Percentiles rank a stretch among this genome's conserved stretches.
These are phyloP conservation scores for Russula earlei DNA, from an alignment of 768 basidiomycete species.

Conservation along the genomic window DNA sequence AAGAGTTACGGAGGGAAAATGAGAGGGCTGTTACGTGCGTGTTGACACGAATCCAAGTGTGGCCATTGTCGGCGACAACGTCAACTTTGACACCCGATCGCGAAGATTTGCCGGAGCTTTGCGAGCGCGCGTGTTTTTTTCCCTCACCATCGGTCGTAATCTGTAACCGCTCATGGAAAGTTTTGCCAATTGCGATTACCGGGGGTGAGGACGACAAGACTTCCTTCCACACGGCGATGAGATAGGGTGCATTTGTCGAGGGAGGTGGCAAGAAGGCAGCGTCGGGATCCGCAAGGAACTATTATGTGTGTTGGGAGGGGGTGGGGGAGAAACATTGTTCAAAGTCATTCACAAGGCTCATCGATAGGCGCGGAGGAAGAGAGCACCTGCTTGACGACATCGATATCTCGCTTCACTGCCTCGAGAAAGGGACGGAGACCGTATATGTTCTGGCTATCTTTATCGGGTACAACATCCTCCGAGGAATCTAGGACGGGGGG, in stretches of 20 bases:
- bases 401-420: constrained; percentile 36
- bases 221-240: constrained; percentile 78
- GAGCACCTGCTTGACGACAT: constrained; percentile 33
- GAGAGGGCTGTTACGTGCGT: constrained; percentile 47
- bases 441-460: constrained; percentile 23
- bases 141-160: background rate
- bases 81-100: constrained; percentile 61
- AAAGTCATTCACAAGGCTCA: constrained; percentile 5
- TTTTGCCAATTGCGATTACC: constrained; percentile 49
- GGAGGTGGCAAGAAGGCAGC: constrained; percentile 39
- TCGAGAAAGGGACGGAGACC: constrained; percentile 35
- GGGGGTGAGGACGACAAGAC: constrained; percentile 51
- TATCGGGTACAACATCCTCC: constrained; percentile 15
- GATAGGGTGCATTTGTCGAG: constrained; percentile 73
- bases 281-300: constrained; percentile 48
- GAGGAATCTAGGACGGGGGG: constrained; percentile 33
- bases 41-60: constrained; percentile 76
- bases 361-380: background rate
- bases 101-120: constrained; percentile 7
- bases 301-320: too few species aligned
- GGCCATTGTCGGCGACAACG: constrained; percentile 65
- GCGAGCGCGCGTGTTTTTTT: constrained; percentile 10
- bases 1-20: constrained; percentile 5
- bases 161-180: constrained; percentile 29
- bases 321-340: background rate